Conservation (phyloP, 2,329 filamentous ascomycete genomes). For the Penicillium sp. region DNA sequence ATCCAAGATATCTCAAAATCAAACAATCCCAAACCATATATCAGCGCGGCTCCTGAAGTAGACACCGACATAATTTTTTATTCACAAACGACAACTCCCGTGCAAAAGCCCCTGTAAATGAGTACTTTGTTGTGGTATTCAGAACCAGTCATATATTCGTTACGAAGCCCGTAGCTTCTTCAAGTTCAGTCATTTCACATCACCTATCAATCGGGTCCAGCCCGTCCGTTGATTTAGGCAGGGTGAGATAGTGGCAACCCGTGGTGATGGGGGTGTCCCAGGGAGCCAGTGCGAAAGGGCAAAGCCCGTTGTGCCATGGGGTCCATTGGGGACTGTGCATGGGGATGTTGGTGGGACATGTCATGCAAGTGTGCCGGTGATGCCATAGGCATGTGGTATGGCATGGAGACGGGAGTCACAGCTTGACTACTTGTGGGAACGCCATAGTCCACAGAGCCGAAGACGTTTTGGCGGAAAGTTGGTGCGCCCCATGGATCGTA, state of each 20-base stretch:
- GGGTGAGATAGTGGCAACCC: constrained; percentile 22
- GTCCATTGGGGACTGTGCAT: constrained; percentile 22
- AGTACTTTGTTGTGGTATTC: constrained; percentile 20
- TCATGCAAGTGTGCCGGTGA: constrained; percentile 26
- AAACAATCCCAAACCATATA: constrained; percentile 11
- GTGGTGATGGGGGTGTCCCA: constrained; percentile 33
- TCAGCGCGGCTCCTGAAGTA: constrained; percentile 7
- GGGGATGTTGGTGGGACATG: constrained; percentile 22
- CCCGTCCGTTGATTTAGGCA: constrained; percentile 17
- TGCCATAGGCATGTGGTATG: constrained; percentile 32
- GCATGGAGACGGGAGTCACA: constrained; percentile 27
- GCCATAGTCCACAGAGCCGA: constrained; percentile 33
- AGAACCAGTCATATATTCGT: constrained; percentile 31
- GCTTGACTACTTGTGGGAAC: constrained; percentile 20
- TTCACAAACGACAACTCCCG: constrained; percentile 23
- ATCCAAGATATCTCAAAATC: background rate
- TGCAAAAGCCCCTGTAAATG: constrained; percentile 11
- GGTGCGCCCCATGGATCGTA: constrained; percentile 33
- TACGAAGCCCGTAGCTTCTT: constrained; percentile 12
- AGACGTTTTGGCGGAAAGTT: constrained; percentile 36
- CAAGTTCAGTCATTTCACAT: constrained; percentile 7
- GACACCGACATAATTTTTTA: constrained; percentile 22
- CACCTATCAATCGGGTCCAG: constrained; percentile 16
- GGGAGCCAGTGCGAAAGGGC: constrained; percentile 34
- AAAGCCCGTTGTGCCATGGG: constrained; percentile 17